Conservation (phyloP, 768 basidiomycete species). For the Lentinula sp. region DNA sequence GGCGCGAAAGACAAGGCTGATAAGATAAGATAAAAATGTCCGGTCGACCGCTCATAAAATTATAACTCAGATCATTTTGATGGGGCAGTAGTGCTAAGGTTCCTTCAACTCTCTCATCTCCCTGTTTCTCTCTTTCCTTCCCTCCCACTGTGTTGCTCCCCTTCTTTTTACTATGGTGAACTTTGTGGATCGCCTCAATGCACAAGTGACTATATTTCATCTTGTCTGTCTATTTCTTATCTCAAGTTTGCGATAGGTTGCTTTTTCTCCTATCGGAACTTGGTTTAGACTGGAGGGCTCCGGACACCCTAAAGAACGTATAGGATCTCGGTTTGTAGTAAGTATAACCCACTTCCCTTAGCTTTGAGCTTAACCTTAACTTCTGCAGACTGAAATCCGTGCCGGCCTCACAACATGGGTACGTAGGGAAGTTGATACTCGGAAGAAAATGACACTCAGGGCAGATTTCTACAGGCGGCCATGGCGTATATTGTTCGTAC, state of each 20-base stretch:
- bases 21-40: not conserved
- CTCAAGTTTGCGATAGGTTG: slow-evolving; percentile 27
- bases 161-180: slow-evolving; percentile 23
- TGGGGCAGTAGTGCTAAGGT: not conserved
- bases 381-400: slow-evolving; percentile 62
- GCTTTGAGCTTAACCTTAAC: not conserved
- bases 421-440: slow-evolving; percentile 15
- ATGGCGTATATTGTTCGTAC: slow-evolving; percentile 77
- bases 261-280: slow-evolving; percentile 43
- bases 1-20: not conserved
- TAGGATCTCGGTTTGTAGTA: slow-evolving; percentile 58
- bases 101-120: not conserved
- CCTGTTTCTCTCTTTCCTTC: not conserved
- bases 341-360: slow-evolving; percentile 6
- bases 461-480: slow-evolving; percentile 40
- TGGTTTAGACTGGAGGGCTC: slow-evolving; percentile 75
- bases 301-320: slow-evolving; percentile 55
- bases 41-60: not conserved
- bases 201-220: slow-evolving; percentile 20
- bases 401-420: slow-evolving; percentile 83
- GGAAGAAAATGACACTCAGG: not conserved
- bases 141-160: not conserved
- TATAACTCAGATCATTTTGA: not conserved
- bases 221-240: not conserved
- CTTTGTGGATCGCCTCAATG: slow-evolving; percentile 34